phyloP scores from a whole-genome alignment of 345 rosid genomes.

The rapeseed (Brassica napus) region DNA sequence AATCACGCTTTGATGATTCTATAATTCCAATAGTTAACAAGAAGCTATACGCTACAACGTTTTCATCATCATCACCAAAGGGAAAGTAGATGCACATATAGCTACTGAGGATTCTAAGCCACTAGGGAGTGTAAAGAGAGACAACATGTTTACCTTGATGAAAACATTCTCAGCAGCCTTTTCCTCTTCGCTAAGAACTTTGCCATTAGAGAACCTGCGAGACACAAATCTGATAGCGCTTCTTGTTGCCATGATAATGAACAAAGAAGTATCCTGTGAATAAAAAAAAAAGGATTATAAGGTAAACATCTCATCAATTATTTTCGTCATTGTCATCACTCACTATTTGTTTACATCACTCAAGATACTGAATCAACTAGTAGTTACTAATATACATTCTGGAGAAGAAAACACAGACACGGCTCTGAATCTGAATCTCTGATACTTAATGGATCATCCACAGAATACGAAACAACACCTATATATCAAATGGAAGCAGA shows the following conservation, averaged over 20 bases:
- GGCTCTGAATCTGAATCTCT: too few relatives aligned
- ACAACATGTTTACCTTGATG: constrained; percentile 60
- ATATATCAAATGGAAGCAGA: background rate
- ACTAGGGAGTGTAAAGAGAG: background rate
- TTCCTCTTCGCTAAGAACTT: constrained; percentile 83
- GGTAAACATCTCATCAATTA: background rate
- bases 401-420: too few relatives aligned
- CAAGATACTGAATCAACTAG: background rate
- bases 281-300: background rate
- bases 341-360: background rate
- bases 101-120: background rate
- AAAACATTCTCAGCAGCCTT: constrained; percentile 90
- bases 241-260: constrained; percentile 60
- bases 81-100: constrained; percentile 2
- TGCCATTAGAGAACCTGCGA: constrained; percentile 81
- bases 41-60: background rate
- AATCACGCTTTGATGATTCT: background rate
- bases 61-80: constrained; percentile 21
- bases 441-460: background rate
- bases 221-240: constrained; percentile 49
- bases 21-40: background rate
- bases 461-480: background rate
- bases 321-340: constrained; percentile 21
- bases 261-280: constrained; percentile 26
- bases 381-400: too few relatives aligned